Percentiles rank a stretch among this genome's conserved stretches.
Evolutionary conservation across 495 filamentous ascomycete genomes (phyloP).

Genomic region (Astrothelium subdiscretum): DNA sequence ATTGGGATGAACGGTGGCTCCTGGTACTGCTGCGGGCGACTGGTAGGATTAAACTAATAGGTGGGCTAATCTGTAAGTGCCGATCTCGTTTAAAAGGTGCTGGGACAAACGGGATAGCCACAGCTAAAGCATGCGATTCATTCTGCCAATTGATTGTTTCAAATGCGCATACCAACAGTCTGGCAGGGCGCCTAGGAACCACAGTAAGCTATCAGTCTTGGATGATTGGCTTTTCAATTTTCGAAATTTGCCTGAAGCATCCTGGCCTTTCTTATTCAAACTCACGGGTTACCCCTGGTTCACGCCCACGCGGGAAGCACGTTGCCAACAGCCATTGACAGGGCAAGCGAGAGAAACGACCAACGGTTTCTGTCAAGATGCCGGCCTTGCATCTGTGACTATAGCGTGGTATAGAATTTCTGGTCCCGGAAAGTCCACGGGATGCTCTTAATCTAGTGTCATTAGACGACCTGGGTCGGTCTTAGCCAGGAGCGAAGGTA

Average conservation of each 20-base stretch:
- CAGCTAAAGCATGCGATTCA: neutral
- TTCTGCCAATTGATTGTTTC: neutral
- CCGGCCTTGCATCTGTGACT: neutral
- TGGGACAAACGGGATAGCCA: neutral
- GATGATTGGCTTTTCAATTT: neutral
- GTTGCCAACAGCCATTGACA: neutral
- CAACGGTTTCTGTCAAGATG: neutral
- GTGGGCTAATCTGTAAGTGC: neutral
- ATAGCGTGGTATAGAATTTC: neutral
- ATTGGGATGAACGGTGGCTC: neutral
- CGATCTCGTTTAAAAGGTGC: neutral
- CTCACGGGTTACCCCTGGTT: neutral
- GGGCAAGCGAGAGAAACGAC: neutral
- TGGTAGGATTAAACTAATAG: neutral
- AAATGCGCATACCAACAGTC: neutral
- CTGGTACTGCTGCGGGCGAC: neutral
- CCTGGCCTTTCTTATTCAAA: neutral
- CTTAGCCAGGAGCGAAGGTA: neutral
- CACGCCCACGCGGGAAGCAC: neutral
- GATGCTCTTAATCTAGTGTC: neutral
- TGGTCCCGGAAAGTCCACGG: neutral
- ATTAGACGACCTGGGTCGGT: neutral
- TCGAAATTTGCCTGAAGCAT: neutral
- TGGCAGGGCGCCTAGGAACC: neutral
- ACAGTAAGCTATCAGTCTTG: neutral